phyloP scores from a whole-genome alignment of 2,329 filamentous ascomycete species.

The Basipetospora chlamydospora region DNA sequence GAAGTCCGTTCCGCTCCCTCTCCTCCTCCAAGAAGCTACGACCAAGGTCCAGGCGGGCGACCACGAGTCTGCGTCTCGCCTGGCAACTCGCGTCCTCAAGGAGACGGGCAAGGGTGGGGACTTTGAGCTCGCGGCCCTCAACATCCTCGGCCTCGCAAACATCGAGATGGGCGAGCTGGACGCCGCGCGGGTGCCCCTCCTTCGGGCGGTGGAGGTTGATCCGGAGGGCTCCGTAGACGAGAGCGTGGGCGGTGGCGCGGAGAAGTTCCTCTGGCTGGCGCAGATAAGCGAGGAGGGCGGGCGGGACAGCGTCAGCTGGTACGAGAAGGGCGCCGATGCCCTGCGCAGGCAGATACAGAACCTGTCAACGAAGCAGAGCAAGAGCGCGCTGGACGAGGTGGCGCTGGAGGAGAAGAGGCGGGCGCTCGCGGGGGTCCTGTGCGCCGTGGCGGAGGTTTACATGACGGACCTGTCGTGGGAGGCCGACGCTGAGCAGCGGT shows the following conservation, averaged over 20 bases:
- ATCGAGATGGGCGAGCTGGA: constrained; percentile 74
- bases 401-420: constrained; percentile 53
- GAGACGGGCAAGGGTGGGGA: constrained; percentile 29
- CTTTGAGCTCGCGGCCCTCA: constrained; percentile 50
- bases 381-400: constrained; percentile 21
- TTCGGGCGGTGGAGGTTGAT: constrained; percentile 61
- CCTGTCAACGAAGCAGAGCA: constrained; percentile 30
- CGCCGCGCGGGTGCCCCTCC: constrained; percentile 56
- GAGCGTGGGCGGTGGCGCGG: constrained; percentile 63
- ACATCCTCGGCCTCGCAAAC: constrained; percentile 66
- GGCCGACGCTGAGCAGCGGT: constrained; percentile 73
- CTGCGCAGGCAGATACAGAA: constrained; percentile 57
- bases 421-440: constrained; percentile 82
- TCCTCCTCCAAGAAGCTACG: constrained; percentile 23
- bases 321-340: constrained; percentile 54
- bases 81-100: constrained; percentile 29
- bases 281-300: constrained; percentile 68
- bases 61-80: constrained; percentile 22
- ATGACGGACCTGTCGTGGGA: constrained; percentile 98
- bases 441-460: constrained; percentile 89
- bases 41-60: constrained; percentile 27
- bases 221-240: constrained; percentile 57
- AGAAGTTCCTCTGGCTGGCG: constrained; percentile 91
- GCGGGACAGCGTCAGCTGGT: constrained; percentile 51
- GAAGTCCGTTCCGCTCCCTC: constrained; percentile 12